phyloP scores from a whole-genome alignment of 225 moss, liverwort and hornwort species.

The Pseudisothecium myosuroides region DNA sequence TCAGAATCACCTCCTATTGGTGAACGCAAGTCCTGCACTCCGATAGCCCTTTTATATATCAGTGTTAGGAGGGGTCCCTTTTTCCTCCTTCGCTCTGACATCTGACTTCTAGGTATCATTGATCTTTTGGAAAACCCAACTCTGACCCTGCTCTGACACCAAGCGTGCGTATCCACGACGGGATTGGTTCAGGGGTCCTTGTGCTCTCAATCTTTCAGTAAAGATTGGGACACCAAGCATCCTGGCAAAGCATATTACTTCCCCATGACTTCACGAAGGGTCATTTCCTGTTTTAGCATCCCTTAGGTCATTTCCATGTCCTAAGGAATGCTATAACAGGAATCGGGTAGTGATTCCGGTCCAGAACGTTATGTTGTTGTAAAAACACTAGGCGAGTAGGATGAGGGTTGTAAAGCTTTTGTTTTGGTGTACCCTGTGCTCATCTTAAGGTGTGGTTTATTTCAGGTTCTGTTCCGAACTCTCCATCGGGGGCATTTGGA shows the following conservation, averaged over 20 bases:
- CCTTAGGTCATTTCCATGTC: too few species aligned
- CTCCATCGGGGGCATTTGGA: conserved; percentile 58
- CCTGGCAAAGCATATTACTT: not conserved
- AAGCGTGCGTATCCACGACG: not conserved
- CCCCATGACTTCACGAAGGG: not conserved
- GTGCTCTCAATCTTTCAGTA: not conserved
- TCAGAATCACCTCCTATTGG: not conserved
- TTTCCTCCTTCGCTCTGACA: not conserved
- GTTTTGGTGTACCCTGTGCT: not conserved
- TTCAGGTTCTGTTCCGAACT: conserved; percentile 70
- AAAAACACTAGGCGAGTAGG: not conserved
- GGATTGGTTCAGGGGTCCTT: not conserved
- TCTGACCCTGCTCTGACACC: not conserved
- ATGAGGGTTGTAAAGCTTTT: not conserved
- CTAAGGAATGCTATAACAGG: not conserved
- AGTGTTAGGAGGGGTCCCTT: not conserved
- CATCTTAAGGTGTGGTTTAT: not conserved
- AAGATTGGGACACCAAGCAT: not conserved
- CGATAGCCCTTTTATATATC: not conserved
- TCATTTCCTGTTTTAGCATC: too few species aligned
- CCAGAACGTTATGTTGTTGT: not conserved
- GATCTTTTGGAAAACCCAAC: not conserved
- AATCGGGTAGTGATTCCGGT: not conserved
- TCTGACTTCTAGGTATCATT: not conserved
- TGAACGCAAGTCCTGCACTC: not conserved